These are phyloP conservation scores for Pythium aquatile DNA, from an alignment of 352 stramenopile species.

Conservation along the genomic window DNA sequence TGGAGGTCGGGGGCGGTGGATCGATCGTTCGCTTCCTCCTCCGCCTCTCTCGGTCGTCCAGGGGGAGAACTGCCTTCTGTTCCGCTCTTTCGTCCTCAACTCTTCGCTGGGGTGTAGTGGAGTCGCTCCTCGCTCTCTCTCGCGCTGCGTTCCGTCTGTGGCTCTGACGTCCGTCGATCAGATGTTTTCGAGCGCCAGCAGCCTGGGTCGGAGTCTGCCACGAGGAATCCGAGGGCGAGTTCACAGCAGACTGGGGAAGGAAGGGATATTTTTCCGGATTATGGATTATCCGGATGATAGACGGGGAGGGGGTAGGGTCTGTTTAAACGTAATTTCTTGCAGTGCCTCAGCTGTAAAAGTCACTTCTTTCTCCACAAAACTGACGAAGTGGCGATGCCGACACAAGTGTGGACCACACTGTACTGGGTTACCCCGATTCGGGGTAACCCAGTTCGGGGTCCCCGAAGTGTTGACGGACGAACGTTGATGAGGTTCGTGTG, in stretches of 20 bases:
- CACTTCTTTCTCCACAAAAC: background rate
- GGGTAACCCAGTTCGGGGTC: too few relatives aligned
- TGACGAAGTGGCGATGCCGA: background rate
- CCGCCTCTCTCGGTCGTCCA: constrained; percentile 1
- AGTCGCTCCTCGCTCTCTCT: constrained; percentile 13
- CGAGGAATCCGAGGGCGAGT: background rate
- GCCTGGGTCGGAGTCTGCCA: background rate
- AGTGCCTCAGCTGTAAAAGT: background rate
- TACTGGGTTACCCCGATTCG: too few relatives aligned
- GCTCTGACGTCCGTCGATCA: constrained; percentile 32
- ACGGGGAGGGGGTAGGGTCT: constrained; percentile 6
- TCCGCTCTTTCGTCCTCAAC: constrained; percentile 8
- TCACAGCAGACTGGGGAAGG: background rate
- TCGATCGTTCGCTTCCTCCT: constrained; percentile 3
- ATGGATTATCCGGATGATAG: constrained; percentile 25
- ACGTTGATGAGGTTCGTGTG: background rate
- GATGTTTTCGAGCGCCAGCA: constrained; percentile 24
- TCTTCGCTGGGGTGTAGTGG: constrained; percentile 1
- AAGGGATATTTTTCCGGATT: background rate
- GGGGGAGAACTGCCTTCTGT: constrained; percentile 1
- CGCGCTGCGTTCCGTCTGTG: constrained; percentile 19
- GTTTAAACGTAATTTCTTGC: background rate
- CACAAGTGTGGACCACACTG: background rate
- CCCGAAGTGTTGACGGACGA: too few relatives aligned
- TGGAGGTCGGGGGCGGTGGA: background rate